Evolutionary conservation across 805 yeast species (phyloP).

Genomic region (Hanseniaspora guilliermondii): DNA sequence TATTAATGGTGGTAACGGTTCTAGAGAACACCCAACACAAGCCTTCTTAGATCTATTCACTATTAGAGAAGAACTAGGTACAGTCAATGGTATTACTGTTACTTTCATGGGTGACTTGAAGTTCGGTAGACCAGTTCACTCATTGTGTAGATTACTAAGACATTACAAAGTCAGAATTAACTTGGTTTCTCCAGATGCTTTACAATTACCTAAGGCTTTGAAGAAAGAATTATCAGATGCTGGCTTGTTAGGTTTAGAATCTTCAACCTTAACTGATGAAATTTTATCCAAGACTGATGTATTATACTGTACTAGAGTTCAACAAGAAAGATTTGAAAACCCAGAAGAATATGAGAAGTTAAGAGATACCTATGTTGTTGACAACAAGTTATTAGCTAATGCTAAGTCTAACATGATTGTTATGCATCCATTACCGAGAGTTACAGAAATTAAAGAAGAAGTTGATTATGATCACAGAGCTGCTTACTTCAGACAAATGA

Average conservation of each 20-base stretch:
- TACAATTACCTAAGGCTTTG: constrained; percentile 67
- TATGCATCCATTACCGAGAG: constrained; percentile 98
- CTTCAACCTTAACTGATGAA: constrained; percentile 67
- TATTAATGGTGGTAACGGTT: constrained; percentile 94
- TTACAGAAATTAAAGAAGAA: constrained; percentile 90
- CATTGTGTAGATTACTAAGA: constrained; percentile 75
- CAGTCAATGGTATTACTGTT: constrained; percentile 93
- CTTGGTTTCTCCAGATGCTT: constrained; percentile 80
- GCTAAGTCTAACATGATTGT: constrained; percentile 98
- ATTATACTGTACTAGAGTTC: constrained; percentile 94
- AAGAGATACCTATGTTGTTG: constrained; percentile 84
- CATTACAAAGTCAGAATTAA: constrained; percentile 90
- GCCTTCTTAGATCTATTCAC: constrained; percentile 95
- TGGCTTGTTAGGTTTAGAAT: constrained; percentile 62
- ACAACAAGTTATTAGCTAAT: constrained; percentile 75
- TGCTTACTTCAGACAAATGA: constrained; percentile 99
- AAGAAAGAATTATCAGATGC: constrained; percentile 50
- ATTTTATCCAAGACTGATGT: constrained; percentile 86
- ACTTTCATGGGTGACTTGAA: constrained; percentile 98
- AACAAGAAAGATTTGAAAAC: constrained; percentile 84
- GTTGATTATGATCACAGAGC: constrained; percentile 99
- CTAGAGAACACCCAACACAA: constrained; percentile 97
- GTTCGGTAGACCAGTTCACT: constrained; percentile 97
- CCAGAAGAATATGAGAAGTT: constrained; percentile 68
- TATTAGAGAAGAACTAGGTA: constrained; percentile 96